phyloP scores from a whole-genome alignment of 1,139 yeast species.

The Candida tunisiensis region DNA sequence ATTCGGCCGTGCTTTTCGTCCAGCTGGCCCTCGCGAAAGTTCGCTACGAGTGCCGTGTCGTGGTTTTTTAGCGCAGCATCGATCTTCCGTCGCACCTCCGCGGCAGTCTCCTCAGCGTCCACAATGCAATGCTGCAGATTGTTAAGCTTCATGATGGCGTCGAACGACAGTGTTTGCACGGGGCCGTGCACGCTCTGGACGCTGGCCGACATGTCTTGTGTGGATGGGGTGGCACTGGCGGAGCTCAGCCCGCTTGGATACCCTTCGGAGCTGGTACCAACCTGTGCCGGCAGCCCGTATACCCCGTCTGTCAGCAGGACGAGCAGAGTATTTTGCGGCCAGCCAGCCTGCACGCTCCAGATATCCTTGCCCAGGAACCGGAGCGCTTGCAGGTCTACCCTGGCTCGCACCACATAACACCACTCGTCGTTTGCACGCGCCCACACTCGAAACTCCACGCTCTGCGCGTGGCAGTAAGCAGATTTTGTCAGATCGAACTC shows the following conservation, averaged over 20 bases:
- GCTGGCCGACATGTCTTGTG: slow-evolving; percentile 4
- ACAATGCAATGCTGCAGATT: slow-evolving; percentile 26
- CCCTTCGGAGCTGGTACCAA: neutral
- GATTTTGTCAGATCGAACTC: slow-evolving; percentile 13
- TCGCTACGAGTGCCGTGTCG: no score
- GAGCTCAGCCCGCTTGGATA: slow-evolving; percentile 2
- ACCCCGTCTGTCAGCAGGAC: slow-evolving; percentile 24
- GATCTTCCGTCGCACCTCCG: slow-evolving; percentile 5
- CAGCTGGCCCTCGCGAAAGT: no score
- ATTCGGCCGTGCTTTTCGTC: no score
- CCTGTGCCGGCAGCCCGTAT: slow-evolving; percentile 12
- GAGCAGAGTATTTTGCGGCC: slow-evolving; percentile 18
- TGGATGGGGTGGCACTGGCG: slow-evolving; percentile 2
- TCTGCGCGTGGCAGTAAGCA: neutral
- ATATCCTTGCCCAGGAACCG: slow-evolving; percentile 10
- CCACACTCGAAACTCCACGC: neutral
- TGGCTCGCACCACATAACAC: neutral
- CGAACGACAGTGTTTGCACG: slow-evolving; percentile 4
- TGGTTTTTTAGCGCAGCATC: slow-evolving; percentile 1
- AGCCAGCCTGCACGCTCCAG: slow-evolving; percentile 7
- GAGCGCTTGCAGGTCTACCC: slow-evolving; percentile 7
- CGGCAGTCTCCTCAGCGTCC: slow-evolving; percentile 20
- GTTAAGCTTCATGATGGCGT: slow-evolving; percentile 28
- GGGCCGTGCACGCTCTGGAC: slow-evolving; percentile 1
- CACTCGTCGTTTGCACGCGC: neutral